Base-by-base conservation (phyloP, 2,329 filamentous ascomycete genomes). In the Alternaria viburni region DNA sequence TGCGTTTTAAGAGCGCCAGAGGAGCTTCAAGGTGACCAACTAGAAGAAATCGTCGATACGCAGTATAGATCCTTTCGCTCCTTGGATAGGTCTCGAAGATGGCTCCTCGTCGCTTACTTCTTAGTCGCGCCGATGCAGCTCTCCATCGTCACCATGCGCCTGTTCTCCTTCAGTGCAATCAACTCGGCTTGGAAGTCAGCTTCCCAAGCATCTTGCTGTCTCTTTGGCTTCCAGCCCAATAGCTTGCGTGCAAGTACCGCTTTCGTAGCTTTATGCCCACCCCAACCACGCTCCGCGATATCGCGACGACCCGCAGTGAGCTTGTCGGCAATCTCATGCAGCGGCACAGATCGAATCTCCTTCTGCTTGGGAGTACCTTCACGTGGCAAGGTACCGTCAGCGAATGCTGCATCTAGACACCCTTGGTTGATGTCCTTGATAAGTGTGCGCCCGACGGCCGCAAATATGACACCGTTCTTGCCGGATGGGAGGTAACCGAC, bases 341-440 rank as follows among this genome's bases (percentile, higher is more conserved):
- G 17, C 5, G 57, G 28, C 10, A 63, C 65, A 13, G 61, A 43
- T 2, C 56, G 47, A 45, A 70, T 65, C 25, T 70, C 67, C 44
- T 56, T 68, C 8, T 67, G 23, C 15, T 70, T 49, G 6, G 69
- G 65, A 5, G 65, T 68, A 21, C 55, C 64, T 5, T 65, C 66
- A 1, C 66, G 44, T 6, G 68, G 70, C 12, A 71, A 28, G 2
- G 60, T 26, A 21, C 63, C 68, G 23, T 54, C 61, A 9, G 56
- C 64, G 23, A 73, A 73, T 4, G 69, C 70, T 30, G 30, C 61
- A 19, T 71, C 62, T 1, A 70, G 26, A 4, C 64, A 67, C 6
- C 44, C 12, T 41, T 64, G 62, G 13, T 65, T 64, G 30, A 71
- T 66, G 2, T 71, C 66, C 7, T 43, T 67, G 7, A 67, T 59